phyloP scores from a whole-genome alignment of 768 basidiomycete species.

The Kwoniella sp. region DNA sequence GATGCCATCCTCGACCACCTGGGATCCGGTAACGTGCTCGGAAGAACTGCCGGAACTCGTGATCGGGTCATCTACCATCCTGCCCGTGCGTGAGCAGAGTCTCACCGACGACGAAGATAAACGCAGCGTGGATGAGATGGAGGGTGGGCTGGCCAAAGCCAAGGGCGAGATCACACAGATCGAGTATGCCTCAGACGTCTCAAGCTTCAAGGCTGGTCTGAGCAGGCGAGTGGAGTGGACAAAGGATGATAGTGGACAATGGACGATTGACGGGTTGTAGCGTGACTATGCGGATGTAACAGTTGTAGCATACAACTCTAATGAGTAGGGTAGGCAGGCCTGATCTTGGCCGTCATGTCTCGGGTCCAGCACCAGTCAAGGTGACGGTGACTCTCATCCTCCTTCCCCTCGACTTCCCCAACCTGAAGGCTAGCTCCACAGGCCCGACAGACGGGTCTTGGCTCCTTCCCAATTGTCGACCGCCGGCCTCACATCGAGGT shows the following conservation, averaged over 20 bases:
- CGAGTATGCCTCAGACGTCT: constrained; percentile 14
- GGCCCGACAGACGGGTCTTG: constrained; percentile 67
- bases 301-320: no score
- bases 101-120: background rate
- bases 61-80: constrained; percentile 3
- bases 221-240: constrained; percentile 5
- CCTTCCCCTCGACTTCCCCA: no score
- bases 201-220: no score
- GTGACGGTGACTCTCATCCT: no score
- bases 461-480: constrained; percentile 92
- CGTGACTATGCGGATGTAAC: no score
- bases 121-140: background rate
- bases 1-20: background rate
- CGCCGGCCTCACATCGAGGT: constrained; percentile 89
- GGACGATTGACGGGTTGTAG: constrained; percentile 13
- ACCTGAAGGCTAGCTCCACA: constrained; percentile 55
- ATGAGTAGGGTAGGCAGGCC: no score
- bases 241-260: constrained; percentile 1
- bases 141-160: background rate
- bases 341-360: no score
- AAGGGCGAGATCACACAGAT: constrained; percentile 6
- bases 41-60: constrained; percentile 14
- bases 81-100: constrained; percentile 11
- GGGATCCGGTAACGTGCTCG: background rate
- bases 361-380: no score